Evolutionary conservation across 495 filamentous ascomycete species (phyloP).

Genomic region (Corynascus novoguineensis): DNA sequence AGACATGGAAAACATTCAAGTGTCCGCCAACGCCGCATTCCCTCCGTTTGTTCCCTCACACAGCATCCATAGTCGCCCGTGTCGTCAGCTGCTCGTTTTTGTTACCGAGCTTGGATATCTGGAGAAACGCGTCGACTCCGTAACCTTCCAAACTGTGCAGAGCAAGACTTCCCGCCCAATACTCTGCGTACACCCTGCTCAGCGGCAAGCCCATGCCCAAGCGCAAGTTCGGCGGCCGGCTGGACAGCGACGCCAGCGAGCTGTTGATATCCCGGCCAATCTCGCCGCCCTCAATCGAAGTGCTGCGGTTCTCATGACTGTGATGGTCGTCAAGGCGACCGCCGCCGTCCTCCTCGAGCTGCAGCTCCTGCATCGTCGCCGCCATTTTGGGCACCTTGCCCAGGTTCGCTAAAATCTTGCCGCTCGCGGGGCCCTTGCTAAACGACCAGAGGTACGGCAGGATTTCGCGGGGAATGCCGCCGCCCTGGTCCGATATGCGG

Average conservation of each 20-base stretch:
- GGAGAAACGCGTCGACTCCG: slow-evolving; percentile 94
- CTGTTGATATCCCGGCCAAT: slow-evolving; percentile 37
- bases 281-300: background rate
- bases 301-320: slow-evolving; percentile 10
- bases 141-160: slow-evolving; percentile 93
- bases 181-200: slow-evolving; percentile 93
- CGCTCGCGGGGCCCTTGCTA: slow-evolving; percentile 75
- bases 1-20: background rate
- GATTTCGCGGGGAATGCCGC: slow-evolving; percentile 77
- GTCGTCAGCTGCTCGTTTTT: slow-evolving; percentile 96
- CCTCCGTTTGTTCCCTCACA: slow-evolving; percentile 42
- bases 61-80: slow-evolving; percentile 80
- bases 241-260: slow-evolving; percentile 72
- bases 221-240: slow-evolving; percentile 77
- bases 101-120: slow-evolving; percentile 95
- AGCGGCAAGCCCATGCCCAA: slow-evolving; percentile 93
- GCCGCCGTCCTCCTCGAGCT: slow-evolving; percentile 16
- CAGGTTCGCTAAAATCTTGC: slow-evolving; percentile 71
- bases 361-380: slow-evolving; percentile 87
- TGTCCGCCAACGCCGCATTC: background rate
- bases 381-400: slow-evolving; percentile 85
- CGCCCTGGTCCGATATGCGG: slow-evolving; percentile 90
- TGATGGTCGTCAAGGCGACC: slow-evolving; percentile 6
- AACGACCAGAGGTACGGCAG: slow-evolving; percentile 95
- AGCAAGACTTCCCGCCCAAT: slow-evolving; percentile 93